Percentiles rank a stretch among this genome's conserved stretches.
Conservation (phyloP, 805 yeast species). For the Zygosaccharomyces siamensis region DNA sequence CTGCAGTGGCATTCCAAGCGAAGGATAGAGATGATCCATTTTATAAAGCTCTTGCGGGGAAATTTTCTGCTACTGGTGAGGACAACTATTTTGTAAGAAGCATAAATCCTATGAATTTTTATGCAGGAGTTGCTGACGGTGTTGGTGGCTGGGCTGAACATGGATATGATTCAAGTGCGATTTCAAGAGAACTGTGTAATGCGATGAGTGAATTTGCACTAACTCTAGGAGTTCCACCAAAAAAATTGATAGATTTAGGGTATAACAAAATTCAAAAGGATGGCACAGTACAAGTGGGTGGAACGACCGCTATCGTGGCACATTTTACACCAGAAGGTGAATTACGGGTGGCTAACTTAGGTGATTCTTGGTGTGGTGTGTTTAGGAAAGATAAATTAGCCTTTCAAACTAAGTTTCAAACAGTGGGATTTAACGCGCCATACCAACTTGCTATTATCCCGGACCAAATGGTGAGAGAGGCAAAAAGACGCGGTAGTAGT, state of each 20-base stretch:
- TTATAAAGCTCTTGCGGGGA: slow-evolving; percentile 34
- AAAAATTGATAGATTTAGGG: slow-evolving; percentile 49
- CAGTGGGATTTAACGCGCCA: slow-evolving; percentile 88
- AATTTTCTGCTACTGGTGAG: slow-evolving; percentile 67
- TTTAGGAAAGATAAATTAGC: slow-evolving; percentile 62
- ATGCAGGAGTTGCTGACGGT: slow-evolving; percentile 90
- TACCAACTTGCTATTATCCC: slow-evolving; percentile 87
- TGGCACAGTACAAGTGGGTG: slow-evolving; percentile 76
- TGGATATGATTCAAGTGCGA: slow-evolving; percentile 85
- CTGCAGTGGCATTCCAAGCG: slow-evolving; percentile 70
- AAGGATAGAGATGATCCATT: slow-evolving; percentile 56
- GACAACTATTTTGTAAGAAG: slow-evolving; percentile 59
- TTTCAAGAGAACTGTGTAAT: slow-evolving; percentile 71
- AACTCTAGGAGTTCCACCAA: slow-evolving; percentile 35
- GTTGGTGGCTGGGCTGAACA: slow-evolving; percentile 97
- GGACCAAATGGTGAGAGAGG: slow-evolving; percentile 47
- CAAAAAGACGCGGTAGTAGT: slow-evolving; percentile 50
- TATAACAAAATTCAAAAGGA: slow-evolving; percentile 49
- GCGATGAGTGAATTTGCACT: slow-evolving; percentile 41
- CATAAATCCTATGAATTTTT: slow-evolving; percentile 34
- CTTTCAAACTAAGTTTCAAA: slow-evolving; percentile 67
- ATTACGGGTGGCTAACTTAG: slow-evolving; percentile 70
- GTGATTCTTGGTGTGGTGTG: slow-evolving; percentile 93
- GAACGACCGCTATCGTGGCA: slow-evolving; percentile 90
- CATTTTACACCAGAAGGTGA: slow-evolving; percentile 49